These are phyloP conservation scores for Hansenula lynferdii DNA, from an alignment of 1,139 yeast species.

Conservation along the genomic window DNA sequence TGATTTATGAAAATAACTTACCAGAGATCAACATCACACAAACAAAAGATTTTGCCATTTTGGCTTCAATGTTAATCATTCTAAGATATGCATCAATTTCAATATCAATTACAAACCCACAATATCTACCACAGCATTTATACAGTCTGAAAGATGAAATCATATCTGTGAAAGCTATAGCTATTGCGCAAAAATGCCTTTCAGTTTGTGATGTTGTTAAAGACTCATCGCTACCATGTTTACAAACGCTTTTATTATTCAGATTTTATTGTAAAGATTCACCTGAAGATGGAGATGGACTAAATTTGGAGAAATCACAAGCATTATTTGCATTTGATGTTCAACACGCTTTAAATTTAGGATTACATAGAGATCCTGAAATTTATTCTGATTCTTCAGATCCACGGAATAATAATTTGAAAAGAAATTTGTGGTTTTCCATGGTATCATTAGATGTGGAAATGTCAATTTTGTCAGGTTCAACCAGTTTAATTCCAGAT, in stretches of 20 bases:
- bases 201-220: conserved; percentile 23
- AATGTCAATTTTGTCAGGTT: conserved; percentile 4
- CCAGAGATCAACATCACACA: neutral
- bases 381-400: neutral
- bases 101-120: conserved; percentile 5
- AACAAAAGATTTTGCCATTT: conserved; percentile 2
- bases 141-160: neutral
- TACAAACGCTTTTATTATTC: neutral
- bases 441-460: conserved; percentile 5
- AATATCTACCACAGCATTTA: neutral
- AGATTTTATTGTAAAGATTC: neutral
- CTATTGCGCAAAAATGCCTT: conserved; percentile 12
- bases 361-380: conserved; percentile 13
- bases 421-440: conserved; percentile 5
- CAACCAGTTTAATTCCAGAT: neutral
- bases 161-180: conserved; percentile 7
- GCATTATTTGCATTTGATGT: neutral
- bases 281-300: conserved; percentile 3
- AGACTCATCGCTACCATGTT: conserved; percentile 27
- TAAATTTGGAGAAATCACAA: neutral
- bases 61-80: conserved; percentile 1
- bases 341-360: conserved; percentile 1
- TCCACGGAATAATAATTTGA: neutral
- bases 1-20: neutral
- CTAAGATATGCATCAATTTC: conserved; percentile 4